A percentile compares a stretch with the other conserved stretches of the same genome.
Evolutionary conservation across 257 asterid species (phyloP).

Genomic region (Fraxinus excelsior): DNA sequence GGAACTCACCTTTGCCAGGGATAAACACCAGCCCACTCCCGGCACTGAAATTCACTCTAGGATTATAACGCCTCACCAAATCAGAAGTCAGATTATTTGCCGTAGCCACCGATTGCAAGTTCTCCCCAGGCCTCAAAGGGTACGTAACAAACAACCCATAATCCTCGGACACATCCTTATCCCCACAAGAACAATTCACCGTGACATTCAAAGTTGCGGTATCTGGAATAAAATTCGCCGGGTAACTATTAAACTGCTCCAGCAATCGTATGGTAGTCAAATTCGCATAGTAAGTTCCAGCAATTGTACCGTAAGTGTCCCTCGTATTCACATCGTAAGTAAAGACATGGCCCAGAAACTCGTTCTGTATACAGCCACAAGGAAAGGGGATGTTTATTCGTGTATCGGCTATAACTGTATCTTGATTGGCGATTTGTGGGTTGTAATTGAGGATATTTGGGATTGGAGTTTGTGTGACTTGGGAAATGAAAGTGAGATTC

Average conservation of each 20-base stretch:
- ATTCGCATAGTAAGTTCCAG: constrained; percentile 50
- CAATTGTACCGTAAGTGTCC: constrained; percentile 40
- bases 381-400: constrained; percentile 65
- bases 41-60: constrained; percentile 44
- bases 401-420: constrained; percentile 38
- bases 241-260: constrained; percentile 44
- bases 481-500: constrained; percentile 37
- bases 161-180: constrained; percentile 40
- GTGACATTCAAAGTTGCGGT: constrained; percentile 47
- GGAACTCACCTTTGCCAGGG: constrained; percentile 71
- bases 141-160: constrained; percentile 82
- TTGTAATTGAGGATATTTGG: constrained; percentile 38
- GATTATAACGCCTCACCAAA: constrained; percentile 58
- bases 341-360: constrained; percentile 58
- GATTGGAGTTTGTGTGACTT: constrained; percentile 23
- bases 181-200: constrained; percentile 89
- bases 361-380: constrained; percentile 63
- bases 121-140: constrained; percentile 64
- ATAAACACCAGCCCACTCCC: constrained; percentile 59
- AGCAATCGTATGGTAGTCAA: constrained; percentile 48
- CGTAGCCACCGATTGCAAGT: constrained; percentile 48
- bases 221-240: constrained; percentile 50
- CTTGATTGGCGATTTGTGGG: constrained; percentile 47
- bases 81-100: constrained; percentile 49
- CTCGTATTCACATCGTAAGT: constrained; percentile 31